Evolutionary conservation across 306 rosid genomes (phyloP).

Genomic region (Senna tora): DNA sequence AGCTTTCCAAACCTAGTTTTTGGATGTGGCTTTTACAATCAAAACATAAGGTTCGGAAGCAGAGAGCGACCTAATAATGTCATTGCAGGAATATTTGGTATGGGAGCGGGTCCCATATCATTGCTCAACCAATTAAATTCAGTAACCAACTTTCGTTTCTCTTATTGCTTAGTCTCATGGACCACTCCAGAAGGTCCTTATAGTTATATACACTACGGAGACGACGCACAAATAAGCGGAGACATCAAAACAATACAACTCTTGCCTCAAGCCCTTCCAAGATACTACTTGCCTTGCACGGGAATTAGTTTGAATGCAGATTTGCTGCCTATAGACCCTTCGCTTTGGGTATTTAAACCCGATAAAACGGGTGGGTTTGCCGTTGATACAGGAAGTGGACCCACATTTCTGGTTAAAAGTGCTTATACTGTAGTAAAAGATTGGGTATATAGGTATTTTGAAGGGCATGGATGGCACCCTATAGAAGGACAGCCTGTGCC

Average conservation of each 20-base stretch:
- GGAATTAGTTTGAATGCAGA: background rate
- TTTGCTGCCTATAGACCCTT: background rate
- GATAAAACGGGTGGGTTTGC: background rate
- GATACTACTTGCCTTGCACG: background rate
- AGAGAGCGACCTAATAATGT: background rate
- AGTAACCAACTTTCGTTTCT: background rate
- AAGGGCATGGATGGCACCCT: background rate
- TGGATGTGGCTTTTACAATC: constrained; percentile 3
- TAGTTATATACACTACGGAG: constrained; percentile 7
- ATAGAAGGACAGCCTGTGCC: background rate
- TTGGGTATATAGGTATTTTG: background rate
- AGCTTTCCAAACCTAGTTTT: background rate
- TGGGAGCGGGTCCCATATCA: background rate
- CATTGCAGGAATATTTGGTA: constrained; percentile 2
- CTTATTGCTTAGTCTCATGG: constrained; percentile 13
- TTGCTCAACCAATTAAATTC: background rate
- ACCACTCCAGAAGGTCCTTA: background rate
- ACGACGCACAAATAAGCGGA: background rate
- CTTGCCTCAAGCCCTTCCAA: background rate
- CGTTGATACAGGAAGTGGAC: background rate
- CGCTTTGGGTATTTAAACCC: background rate
- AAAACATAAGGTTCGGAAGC: background rate
- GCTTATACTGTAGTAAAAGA: background rate
- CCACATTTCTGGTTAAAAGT: background rate
- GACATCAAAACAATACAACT: background rate